Evolutionary conservation across 169 alveolate genomes (phyloP), one percentile per base, ranked within the genome.

Genomic region (Nephromyces sp.): DNA sequence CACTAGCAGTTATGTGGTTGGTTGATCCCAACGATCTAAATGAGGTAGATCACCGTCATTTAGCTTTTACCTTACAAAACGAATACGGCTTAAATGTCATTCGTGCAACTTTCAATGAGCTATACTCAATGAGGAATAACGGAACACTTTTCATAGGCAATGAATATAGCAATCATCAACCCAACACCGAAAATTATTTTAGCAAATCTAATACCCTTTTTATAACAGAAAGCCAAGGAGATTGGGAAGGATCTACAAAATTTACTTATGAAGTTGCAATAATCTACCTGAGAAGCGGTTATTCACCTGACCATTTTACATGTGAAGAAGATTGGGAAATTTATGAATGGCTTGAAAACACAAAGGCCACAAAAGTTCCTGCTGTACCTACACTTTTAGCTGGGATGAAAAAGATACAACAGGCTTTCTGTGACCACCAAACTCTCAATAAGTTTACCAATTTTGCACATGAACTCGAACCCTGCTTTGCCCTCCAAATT

Each of bases 281-380:
- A 15, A 43, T 43, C 15, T 43, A 43, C n/a, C n/a, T 15, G 25
- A 43, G 57, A 43, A 15, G 15, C n/a, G 57, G 57, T 15, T 43
- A 43, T 43, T 15, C n/a, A 43, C 57, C 57, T 15, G 57, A 43
- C 25, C 57, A 43, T 15, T 15, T 43, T 43, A 15, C 57, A 43
- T 15, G 25, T 68, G 90, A 76, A 32, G 75, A 57, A 29, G 66
- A 79, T 0, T 89, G 92, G 91, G 27, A 32, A 32, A 75, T 84
- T 28, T 27, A 90, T 27, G 92, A 86, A 73, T 32, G 81, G 52
- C 67, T 89, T 21, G 94, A 89, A 74, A 34, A 66, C 22, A 68
- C 86, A 30, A 85, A 80, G 32, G 88, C 94, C n/a, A 82, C 86
- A 25, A 88, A 88, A 62, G 73, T 80, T 33, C 93, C 93, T 0